Conservation (phyloP, 2,329 filamentous ascomycete species). For the Parastagonospora avenae region DNA sequence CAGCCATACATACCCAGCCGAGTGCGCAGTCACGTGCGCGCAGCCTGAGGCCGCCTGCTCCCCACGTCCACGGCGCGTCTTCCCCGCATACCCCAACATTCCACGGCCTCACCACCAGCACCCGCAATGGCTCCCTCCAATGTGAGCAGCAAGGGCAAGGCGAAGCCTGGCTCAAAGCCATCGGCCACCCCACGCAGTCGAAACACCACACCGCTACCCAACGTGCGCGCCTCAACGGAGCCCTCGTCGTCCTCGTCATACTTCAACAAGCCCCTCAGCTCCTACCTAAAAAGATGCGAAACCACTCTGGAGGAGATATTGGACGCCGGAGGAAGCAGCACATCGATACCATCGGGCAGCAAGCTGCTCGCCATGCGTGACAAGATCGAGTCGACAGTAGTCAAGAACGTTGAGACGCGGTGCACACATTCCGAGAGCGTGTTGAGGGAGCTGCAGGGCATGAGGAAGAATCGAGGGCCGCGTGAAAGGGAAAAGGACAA, state of each 20-base stretch:
- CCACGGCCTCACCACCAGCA: slow-evolving; percentile 4
- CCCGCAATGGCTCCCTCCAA: slow-evolving; percentile 38
- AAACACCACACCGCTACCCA: slow-evolving; percentile 75
- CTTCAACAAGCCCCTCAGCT: slow-evolving; percentile 63
- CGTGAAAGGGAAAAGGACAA: slow-evolving; percentile 58
- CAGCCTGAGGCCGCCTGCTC: background rate
- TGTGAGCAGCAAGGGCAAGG: slow-evolving; percentile 58
- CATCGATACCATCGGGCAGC: slow-evolving; percentile 61
- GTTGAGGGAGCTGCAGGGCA: slow-evolving; percentile 71
- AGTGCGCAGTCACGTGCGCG: too few relatives aligned
- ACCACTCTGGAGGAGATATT: slow-evolving; percentile 72
- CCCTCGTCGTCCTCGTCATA: slow-evolving; percentile 55
- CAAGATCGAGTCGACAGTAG: slow-evolving; percentile 64
- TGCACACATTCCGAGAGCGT: slow-evolving; percentile 72
- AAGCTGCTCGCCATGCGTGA: slow-evolving; percentile 68
- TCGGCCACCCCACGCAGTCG: slow-evolving; percentile 61
- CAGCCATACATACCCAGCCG: too few relatives aligned
- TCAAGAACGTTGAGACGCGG: slow-evolving; percentile 54
- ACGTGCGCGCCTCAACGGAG: slow-evolving; percentile 55
- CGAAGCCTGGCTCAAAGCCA: slow-evolving; percentile 47
- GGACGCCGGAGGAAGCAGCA: slow-evolving; percentile 63
- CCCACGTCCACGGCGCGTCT: slow-evolving; percentile 3
- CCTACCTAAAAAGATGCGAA: slow-evolving; percentile 62
- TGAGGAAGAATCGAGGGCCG: slow-evolving; percentile 65
- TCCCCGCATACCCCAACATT: slow-evolving; percentile 12